Evolutionary conservation across 148 eudicot genomes (phyloP).

Genomic region (Cornus kousa): DNA sequence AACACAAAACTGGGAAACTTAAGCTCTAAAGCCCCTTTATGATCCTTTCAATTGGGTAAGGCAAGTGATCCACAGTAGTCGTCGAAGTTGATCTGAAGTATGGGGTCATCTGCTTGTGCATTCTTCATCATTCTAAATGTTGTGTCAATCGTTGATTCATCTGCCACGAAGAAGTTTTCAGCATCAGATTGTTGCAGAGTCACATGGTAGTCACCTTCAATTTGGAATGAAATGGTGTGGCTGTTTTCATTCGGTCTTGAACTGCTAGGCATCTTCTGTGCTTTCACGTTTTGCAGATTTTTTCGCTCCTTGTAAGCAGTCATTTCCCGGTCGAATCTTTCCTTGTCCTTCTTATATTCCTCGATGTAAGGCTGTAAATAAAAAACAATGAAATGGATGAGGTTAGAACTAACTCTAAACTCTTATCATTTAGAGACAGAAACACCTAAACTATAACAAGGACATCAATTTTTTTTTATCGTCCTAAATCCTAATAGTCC

Average conservation of each 20-base stretch:
- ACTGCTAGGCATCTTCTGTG: conserved; percentile 6
- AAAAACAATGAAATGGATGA: background rate
- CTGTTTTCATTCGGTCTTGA: background rate
- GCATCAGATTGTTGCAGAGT: conserved; percentile 25
- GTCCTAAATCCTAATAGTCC: background rate
- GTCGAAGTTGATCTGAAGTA: conserved; percentile 37
- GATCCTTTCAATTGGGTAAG: background rate
- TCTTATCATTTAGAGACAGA: background rate
- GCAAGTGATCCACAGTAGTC: conserved; percentile 19
- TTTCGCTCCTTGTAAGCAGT: conserved; percentile 16
- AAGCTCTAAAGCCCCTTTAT: background rate
- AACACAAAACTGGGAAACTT: background rate
- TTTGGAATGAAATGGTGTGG: conserved; percentile 15
- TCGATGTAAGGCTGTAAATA: conserved; percentile 38
- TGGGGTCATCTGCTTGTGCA: conserved; percentile 25
- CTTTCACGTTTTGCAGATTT: background rate
- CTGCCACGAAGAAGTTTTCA: conserved; percentile 15
- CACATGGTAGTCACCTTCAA: conserved; percentile 36
- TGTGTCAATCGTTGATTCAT: conserved; percentile 28
- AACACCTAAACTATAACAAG: too few relatives aligned
- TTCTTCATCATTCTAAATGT: conserved; percentile 27
- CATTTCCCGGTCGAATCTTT: conserved; percentile 36
- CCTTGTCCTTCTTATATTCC: conserved; percentile 42
- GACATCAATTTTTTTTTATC: background rate
- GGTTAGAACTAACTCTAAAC: background rate